Conservation (phyloP, 305 asterid genomes). For the Fraxinus xanthoxyloides region DNA sequence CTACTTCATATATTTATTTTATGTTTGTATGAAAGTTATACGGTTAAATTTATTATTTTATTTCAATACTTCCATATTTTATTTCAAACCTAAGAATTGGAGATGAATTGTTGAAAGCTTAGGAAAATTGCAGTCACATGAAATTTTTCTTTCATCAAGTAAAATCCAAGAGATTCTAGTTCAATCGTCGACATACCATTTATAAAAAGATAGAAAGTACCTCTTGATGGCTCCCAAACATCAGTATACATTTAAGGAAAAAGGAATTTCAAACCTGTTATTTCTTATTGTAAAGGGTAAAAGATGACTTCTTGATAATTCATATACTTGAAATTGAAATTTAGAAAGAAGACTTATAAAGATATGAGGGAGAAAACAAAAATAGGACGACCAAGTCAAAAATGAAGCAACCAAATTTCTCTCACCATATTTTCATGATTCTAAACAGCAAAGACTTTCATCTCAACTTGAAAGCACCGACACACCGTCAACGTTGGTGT, state of each 20-base stretch:
- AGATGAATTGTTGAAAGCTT: background rate
- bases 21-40: background rate
- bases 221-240: background rate
- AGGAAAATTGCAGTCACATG: background rate
- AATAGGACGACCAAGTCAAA: background rate
- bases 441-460: background rate
- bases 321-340: background rate
- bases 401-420: background rate
- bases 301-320: background rate
- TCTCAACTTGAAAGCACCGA: background rate
- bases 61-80: background rate
- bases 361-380: background rate
- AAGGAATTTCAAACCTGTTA: background rate
- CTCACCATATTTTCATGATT: background rate
- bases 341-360: background rate
- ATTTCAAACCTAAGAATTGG: background rate
- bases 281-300: background rate
- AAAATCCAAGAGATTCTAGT: background rate
- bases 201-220: background rate
- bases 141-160: background rate
- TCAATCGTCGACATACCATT: background rate
- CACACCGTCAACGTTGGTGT: background rate
- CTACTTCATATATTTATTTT: background rate
- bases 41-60: background rate
- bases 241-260: background rate